Evolutionary conservation across 805 yeast genomes (phyloP).

Genomic region (Yarrowia hollandica): DNA sequence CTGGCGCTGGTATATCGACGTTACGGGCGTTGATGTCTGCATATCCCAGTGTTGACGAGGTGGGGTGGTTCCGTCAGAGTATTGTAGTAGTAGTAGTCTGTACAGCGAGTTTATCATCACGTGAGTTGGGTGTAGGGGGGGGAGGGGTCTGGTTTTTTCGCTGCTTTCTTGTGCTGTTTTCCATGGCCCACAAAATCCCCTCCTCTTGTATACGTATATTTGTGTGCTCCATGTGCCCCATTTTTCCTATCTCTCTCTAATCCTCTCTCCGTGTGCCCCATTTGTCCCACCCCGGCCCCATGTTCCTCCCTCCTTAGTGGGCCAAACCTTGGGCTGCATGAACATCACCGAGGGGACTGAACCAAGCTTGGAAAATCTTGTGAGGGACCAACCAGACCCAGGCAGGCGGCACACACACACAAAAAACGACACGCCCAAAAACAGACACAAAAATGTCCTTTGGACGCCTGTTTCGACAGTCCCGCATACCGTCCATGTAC

Average conservation of each 20-base stretch:
- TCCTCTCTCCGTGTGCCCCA: neutral
- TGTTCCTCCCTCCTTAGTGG: constrained; percentile 21
- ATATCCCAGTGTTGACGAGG: constrained; percentile 11
- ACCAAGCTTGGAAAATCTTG: no score
- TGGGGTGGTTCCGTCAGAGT: constrained; percentile 2
- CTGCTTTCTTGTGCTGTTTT: no score
- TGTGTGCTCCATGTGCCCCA: neutral
- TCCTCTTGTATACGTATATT: no score
- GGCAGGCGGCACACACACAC: no score
- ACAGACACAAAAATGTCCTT: constrained; percentile 3
- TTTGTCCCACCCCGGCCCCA: constrained; percentile 10
- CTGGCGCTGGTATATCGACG: constrained; percentile 64
- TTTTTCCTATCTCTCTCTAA: neutral
- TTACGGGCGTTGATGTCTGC: constrained; percentile 34
- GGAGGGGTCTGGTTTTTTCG: neutral
- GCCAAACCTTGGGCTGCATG: constrained; percentile 23
- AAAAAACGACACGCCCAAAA: neutral
- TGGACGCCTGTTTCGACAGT: constrained; percentile 28
- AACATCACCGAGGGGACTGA: constrained; percentile 24
- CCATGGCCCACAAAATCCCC: no score
- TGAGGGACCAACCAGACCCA: no score
- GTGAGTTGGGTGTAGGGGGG: constrained; percentile 6
- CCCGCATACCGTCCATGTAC: constrained; percentile 16
- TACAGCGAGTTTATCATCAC: constrained; percentile 27
- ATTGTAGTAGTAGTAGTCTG: constrained; percentile 8